A percentile compares a stretch with the other conserved stretches of the same genome.
Evolutionary conservation across 2,329 filamentous ascomycete species (phyloP).

Genomic region (Madurella mycetomatis): DNA sequence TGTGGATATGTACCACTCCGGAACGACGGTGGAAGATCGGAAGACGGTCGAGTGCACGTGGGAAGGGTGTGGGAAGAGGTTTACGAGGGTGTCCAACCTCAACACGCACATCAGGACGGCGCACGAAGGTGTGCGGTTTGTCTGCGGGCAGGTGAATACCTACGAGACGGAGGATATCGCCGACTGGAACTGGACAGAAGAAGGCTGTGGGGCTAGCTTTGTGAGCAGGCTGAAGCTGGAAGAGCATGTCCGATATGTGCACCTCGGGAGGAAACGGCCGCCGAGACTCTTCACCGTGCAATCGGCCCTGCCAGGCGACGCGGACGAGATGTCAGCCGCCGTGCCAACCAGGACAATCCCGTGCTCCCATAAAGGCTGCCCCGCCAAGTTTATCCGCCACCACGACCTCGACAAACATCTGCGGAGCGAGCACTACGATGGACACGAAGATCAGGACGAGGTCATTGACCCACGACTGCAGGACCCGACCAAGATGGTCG

Average conservation of each 20-base stretch:
- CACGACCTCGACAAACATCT: constrained; percentile 48
- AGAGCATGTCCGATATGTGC: constrained; percentile 78
- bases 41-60: constrained; percentile 64
- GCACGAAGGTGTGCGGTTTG: constrained; percentile 71
- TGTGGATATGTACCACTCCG: constrained; percentile 71
- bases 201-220: constrained; percentile 72
- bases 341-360: constrained; percentile 39
- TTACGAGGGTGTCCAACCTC: constrained; percentile 80
- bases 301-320: constrained; percentile 37
- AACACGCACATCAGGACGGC: constrained; percentile 72
- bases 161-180: constrained; percentile 50
- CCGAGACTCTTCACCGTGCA: constrained; percentile 21
- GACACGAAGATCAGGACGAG: background rate
- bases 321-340: constrained; percentile 34
- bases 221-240: constrained; percentile 73
- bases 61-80: constrained; percentile 66
- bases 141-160: constrained; percentile 70
- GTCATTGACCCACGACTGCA: constrained; percentile 15
- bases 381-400: constrained; percentile 45
- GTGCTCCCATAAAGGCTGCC: constrained; percentile 42
- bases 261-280: constrained; percentile 59
- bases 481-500: background rate
- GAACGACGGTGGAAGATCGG: constrained; percentile 55
- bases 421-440: constrained; percentile 27
- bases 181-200: constrained; percentile 56